Base-by-base conservation (phyloP, 441 rosid genomes). In the Brassica balearica region DNA sequence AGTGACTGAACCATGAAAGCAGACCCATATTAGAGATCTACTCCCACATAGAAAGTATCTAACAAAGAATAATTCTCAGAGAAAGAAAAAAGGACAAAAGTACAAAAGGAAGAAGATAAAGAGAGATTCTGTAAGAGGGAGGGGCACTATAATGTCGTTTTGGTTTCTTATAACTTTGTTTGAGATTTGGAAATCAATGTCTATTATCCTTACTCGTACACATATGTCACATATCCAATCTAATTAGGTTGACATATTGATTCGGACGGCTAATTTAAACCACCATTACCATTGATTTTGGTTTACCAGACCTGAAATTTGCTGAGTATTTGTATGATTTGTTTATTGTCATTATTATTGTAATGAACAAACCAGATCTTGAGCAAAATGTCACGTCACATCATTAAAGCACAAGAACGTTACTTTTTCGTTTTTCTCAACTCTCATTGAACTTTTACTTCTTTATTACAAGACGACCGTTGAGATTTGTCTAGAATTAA, bases 381-480 rank as follows among this genome's bases (percentile, higher is more conserved):
- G 34, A 29, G 34, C 34, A 29, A 3, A 29, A 4, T 29, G 34
- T 29, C 34, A 29, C 34, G 5, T 29, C 34, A 29, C 34, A 29
- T 29, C 34, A 29, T 29, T 29, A 29, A 29, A 29, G 34, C 34
- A 29, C 34, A 29, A 29, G 34, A 29, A 29, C 34, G 34, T 29
- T 29, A 29, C 34, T 79, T 69, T 67, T 74, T 63, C 41, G 38
- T 38, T 69, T 65, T 74, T 70, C 58, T 64, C 79, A 74, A 55
- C 75, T 8, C 68, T 74, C 69, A 46, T 43, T 75, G 65, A 55
- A 14, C 64, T 74, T 80, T 65, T 70, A 22, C 3, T 75, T 70
- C 36, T 80, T 75, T 80, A 80, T 70, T 73, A 65, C 69, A 65
- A 80, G 63, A 65, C n/a, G 83, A 80, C 83, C 59, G 59, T 53